These are phyloP conservation scores for Quercus ilex DNA, from an alignment of 306 rosid genomes.

Conservation along the genomic window DNA sequence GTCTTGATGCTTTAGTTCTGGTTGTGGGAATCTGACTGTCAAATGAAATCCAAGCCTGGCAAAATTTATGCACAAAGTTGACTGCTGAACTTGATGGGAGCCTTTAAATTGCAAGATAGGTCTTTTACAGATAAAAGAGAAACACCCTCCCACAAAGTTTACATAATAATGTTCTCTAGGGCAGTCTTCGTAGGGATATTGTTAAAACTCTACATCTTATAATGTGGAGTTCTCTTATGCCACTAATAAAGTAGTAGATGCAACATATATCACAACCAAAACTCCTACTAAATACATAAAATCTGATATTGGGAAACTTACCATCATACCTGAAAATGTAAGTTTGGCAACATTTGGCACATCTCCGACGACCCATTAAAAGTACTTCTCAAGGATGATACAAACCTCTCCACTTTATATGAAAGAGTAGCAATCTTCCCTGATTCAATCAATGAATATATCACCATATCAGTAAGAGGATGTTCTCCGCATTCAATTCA, in stretches of 20 bases:
- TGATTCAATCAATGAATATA: too few relatives aligned
- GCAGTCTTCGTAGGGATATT: background rate
- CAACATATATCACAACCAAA: background rate
- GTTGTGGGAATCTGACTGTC: background rate
- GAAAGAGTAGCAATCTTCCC: slow-evolving; percentile 18
- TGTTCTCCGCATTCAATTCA: too few relatives aligned
- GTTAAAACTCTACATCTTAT: too few relatives aligned
- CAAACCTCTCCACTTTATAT: slow-evolving; percentile 34
- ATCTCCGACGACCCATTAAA: slow-evolving; percentile 20
- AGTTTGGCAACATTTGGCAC: slow-evolving; percentile 24
- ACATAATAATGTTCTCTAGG: background rate
- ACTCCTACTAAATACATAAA: background rate
- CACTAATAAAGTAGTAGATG: background rate
- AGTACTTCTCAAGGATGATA: slow-evolving; percentile 23
- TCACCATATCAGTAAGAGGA: too few relatives aligned
- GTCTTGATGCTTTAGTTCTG: background rate
- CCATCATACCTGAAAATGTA: slow-evolving; percentile 84
- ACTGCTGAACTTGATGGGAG: background rate
- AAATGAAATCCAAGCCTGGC: background rate
- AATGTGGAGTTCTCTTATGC: too few relatives aligned
- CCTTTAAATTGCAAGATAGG: background rate
- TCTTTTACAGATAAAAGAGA: background rate
- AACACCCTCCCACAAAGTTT: background rate
- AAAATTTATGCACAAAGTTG: background rate
- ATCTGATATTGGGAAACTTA: slow-evolving; percentile 42